Conservation (phyloP, 805 yeast genomes). For the Candida adriatica region DNA sequence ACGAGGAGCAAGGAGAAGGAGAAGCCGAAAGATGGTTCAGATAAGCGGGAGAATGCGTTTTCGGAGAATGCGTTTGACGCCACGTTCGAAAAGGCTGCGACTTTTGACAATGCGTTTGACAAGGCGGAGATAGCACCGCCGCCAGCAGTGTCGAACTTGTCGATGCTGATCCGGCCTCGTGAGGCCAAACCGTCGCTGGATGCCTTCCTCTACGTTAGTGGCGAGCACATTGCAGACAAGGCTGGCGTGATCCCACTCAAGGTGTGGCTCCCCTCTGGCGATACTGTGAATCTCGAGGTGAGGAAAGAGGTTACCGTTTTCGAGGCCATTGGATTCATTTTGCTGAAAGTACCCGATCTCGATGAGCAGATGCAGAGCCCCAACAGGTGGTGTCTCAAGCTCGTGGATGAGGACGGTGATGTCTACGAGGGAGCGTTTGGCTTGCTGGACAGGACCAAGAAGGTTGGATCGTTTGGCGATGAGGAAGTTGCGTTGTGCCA, state of each 20-base stretch:
- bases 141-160: constrained; percentile 29
- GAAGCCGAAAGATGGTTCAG: no score
- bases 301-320: constrained; percentile 37
- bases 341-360: constrained; percentile 22
- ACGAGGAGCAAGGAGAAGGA: no score
- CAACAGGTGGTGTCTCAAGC: constrained; percentile 66
- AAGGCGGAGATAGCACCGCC: background rate
- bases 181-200: no score
- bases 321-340: constrained; percentile 48
- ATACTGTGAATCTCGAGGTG: constrained; percentile 21
- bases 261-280: constrained; percentile 22
- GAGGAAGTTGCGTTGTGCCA: constrained; percentile 75
- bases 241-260: constrained; percentile 18
- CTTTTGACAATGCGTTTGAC: no score
- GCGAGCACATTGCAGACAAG: constrained; percentile 20
- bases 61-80: no score
- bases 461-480: constrained; percentile 64
- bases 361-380: constrained; percentile 34
- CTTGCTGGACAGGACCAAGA: constrained; percentile 62
- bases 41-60: no score
- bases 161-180: constrained; percentile 39
- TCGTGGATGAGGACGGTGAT: constrained; percentile 92
- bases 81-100: no score
- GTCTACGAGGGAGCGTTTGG: constrained; percentile 89
- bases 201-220: constrained; percentile 33